Percentiles rank a stretch among this genome's conserved stretches.
These are phyloP conservation scores for Clitopilus passeckerianus DNA, from an alignment of 768 basidiomycete species.

Conservation along the genomic window DNA sequence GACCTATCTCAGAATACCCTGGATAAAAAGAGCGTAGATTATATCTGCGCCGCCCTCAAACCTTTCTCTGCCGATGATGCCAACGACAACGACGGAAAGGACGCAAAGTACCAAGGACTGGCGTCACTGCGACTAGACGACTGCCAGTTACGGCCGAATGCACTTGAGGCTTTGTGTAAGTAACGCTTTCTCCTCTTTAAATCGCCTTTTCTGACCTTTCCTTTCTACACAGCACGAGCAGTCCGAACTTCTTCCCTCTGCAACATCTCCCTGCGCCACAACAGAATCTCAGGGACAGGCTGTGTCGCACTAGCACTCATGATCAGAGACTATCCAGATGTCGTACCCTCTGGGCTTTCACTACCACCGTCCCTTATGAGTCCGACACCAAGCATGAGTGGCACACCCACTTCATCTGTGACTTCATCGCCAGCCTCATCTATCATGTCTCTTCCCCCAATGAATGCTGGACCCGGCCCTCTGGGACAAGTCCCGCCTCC, in stretches of 20 bases:
- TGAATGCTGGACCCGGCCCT: not conserved
- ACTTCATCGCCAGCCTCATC: slow-evolving; percentile 31
- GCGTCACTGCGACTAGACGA: slow-evolving; percentile 87
- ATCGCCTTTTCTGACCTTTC: not conserved
- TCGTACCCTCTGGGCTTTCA: slow-evolving; percentile 35
- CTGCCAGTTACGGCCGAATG: slow-evolving; percentile 67
- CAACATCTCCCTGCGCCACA: slow-evolving; percentile 88
- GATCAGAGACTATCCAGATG: slow-evolving; percentile 94
- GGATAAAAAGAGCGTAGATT: slow-evolving; percentile 84
- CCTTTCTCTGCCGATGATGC: slow-evolving; percentile 12
- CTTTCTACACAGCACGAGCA: slow-evolving; percentile 53
- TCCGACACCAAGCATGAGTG: slow-evolving; percentile 7
- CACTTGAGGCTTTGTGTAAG: slow-evolving; percentile 79
- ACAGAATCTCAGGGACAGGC: slow-evolving; percentile 79
- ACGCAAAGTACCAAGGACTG: slow-evolving; percentile 44
- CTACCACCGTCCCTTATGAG: slow-evolving; percentile 16
- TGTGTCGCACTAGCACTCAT: slow-evolving; percentile 92
- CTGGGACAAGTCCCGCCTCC: slow-evolving; percentile 14
- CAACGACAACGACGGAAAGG: not conserved
- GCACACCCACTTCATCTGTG: slow-evolving; percentile 18
- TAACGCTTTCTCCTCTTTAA: slow-evolving; percentile 4
- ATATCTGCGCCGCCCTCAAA: slow-evolving; percentile 66
- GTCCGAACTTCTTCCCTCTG: slow-evolving; percentile 80
- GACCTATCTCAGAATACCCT: slow-evolving; percentile 84
- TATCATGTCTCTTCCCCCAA: slow-evolving; percentile 23